Evolutionary conservation across 1,284 basidiomycete genomes (phyloP), one percentile per base, ranked within the genome.

Genomic region (Athelia sp.): DNA sequence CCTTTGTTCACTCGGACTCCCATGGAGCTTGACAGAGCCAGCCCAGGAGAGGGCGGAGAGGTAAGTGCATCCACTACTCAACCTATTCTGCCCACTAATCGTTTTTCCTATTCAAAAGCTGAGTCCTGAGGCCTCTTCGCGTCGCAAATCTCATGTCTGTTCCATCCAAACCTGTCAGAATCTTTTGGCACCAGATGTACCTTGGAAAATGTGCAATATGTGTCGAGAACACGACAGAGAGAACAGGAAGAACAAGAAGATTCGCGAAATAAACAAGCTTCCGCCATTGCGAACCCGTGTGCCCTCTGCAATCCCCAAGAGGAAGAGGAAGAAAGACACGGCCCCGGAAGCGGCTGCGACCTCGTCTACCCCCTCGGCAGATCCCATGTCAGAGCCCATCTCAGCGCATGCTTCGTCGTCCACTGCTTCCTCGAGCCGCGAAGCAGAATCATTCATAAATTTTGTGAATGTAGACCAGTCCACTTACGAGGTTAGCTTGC

Each of bases 131-230:
- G 62, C 66, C 2, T 67, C 69, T 21, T 58, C 56, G 17, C 62
- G 65, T 32, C 61, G 68, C 23, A 66, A 62, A 43, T 68, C 65
- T 53, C 67, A 67, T 44, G 62, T 64, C 4, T 77, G 74, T 51
- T 65, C 64, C n/a, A 65, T 69, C 43, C 66, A 66, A 26, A 55
- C 54, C n/a, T 78, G 76, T 52, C 59, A 66, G 38, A 78, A 78
- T 50, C 59, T 77, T 13, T 61, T 77, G n/a, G 62, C 64, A 18
- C 68, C 69, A 23, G 58, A 56, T 24, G 61, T 68, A 21, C 70
- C 72, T 0, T 76, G 72, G 73, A 69, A 70, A 56, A 72, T 71
- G 66, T 76, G 74, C 53, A 71, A 73, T 26, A 46, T 60, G 18
- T 75, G 74, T 57, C 63, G 72, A 3, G 63, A 62, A 50, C 61